These are phyloP conservation scores for Daldinia sp. DNA, from an alignment of 2,329 filamentous ascomycete genomes.

Conservation along the genomic window DNA sequence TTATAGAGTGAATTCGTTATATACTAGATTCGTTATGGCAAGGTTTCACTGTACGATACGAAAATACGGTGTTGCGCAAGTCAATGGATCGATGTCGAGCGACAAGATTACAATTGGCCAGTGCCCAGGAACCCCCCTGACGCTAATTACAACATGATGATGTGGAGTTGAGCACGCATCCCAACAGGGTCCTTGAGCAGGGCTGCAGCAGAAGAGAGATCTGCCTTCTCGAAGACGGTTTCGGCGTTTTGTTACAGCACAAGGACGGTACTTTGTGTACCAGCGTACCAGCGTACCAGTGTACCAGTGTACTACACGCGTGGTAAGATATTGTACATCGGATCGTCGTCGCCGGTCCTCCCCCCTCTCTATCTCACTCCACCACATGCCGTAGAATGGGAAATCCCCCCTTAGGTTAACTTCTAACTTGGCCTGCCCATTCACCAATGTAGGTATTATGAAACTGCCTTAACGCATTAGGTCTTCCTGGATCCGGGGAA, in stretches of 20 bases:
- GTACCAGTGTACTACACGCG: slow-evolving; percentile 8
- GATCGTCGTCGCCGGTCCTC: slow-evolving; percentile 16
- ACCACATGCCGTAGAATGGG: background rate
- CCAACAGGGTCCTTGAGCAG: slow-evolving; percentile 42
- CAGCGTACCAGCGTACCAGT: slow-evolving; percentile 7
- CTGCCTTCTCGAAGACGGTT: slow-evolving; percentile 42
- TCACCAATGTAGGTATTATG: slow-evolving; percentile 23
- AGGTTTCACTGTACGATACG: no score
- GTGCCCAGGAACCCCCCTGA: slow-evolving; percentile 40
- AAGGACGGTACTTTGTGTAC: background rate
- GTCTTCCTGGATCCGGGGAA: slow-evolving; percentile 40
- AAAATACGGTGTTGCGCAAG: slow-evolving; percentile 45
- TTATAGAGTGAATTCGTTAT: no score
- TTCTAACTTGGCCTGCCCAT: background rate
- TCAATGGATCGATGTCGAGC: slow-evolving; percentile 42
- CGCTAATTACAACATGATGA: slow-evolving; percentile 43
- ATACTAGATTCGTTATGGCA: no score
- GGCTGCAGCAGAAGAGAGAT: slow-evolving; percentile 45
- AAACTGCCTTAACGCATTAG: slow-evolving; percentile 37
- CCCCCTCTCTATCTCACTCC: background rate
- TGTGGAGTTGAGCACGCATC: slow-evolving; percentile 41
- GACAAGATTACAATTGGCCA: slow-evolving; percentile 40
- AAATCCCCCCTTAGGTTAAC: slow-evolving; percentile 1
- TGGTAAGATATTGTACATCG: slow-evolving; percentile 22
- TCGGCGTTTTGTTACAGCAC: slow-evolving; percentile 37